Conservation (phyloP, 1,284 basidiomycete genomes). For the Ustanciosporium gigantosporum region DNA sequence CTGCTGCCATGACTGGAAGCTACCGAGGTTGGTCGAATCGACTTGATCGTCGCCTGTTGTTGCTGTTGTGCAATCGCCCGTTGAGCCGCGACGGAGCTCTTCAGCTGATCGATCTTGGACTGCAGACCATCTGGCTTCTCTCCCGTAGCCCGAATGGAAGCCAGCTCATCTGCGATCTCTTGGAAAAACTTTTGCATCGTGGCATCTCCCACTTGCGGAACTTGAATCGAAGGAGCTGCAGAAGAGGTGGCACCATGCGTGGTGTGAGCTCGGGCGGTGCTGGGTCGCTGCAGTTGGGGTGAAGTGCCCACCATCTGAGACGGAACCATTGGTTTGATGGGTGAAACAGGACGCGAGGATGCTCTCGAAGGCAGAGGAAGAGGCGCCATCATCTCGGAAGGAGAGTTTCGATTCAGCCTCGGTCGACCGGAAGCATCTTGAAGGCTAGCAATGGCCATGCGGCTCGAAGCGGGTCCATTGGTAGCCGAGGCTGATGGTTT, state of each 20-base stretch:
- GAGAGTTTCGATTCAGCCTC: constrained; percentile 20
- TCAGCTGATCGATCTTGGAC: constrained; percentile 62
- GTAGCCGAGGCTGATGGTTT: background rate
- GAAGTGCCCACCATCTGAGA: background rate
- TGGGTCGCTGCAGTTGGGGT: constrained; percentile 11
- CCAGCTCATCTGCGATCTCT: constrained; percentile 78
- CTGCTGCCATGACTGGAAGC: constrained; percentile 13
- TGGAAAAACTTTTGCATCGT: constrained; percentile 77
- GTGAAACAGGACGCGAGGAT: constrained; percentile 36
- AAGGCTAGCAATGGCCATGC: constrained; percentile 11
- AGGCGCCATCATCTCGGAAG: constrained; percentile 33
- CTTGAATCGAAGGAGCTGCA: constrained; percentile 41
- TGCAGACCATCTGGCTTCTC: constrained; percentile 63
- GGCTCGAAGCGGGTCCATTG: constrained; percentile 18
- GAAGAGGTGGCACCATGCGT: constrained; percentile 43
- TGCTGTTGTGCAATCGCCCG: constrained; percentile 9
- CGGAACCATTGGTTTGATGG: constrained; percentile 25
- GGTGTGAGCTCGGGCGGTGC: constrained; percentile 37
- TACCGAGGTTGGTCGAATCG: constrained; percentile 1
- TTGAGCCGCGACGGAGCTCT: constrained; percentile 55
- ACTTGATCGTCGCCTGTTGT: constrained; percentile 11
- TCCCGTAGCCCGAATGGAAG: constrained; percentile 65
- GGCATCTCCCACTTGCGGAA: constrained; percentile 65
- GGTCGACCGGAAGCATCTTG: constrained; percentile 10
- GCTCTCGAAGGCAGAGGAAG: constrained; percentile 24